Conservation (phyloP, 176 grass and related monocot genomes). For the Hyparrhenia diplandra region DNA sequence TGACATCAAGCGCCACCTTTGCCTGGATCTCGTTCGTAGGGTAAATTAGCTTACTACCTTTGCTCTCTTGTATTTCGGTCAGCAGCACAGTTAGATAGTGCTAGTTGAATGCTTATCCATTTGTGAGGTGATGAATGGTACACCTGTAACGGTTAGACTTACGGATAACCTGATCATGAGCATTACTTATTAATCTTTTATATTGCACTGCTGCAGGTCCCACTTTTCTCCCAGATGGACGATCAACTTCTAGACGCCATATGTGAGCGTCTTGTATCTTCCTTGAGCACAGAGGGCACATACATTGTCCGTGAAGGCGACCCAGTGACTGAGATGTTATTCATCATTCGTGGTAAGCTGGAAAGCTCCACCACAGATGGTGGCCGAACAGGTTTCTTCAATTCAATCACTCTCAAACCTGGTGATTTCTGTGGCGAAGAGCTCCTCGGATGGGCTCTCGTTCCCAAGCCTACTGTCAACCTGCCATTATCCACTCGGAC, state of each 20-base stretch:
- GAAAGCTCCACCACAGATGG: slow-evolving; percentile 96
- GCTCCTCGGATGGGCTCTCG: slow-evolving; percentile 80
- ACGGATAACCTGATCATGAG: not conserved
- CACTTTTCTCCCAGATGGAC: slow-evolving; percentile 93
- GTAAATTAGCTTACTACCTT: slow-evolving; percentile 41
- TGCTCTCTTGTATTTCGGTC: not conserved
- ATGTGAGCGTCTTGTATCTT: slow-evolving; percentile 84
- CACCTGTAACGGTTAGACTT: not conserved
- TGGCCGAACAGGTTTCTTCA: slow-evolving; percentile 89
- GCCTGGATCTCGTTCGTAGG: slow-evolving; percentile 78
- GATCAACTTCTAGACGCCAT: slow-evolving; percentile 82
- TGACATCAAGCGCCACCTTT: slow-evolving; percentile 93
- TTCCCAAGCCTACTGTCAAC: slow-evolving; percentile 69
- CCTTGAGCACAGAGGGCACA: slow-evolving; percentile 82
- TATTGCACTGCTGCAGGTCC: slow-evolving; percentile 48
- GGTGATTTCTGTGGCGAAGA: slow-evolving; percentile 91
- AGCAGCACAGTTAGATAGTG: not conserved
- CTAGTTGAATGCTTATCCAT: not conserved
- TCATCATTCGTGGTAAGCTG: slow-evolving; percentile 84
- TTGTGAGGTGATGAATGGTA: not conserved
- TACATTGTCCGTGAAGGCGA: slow-evolving; percentile 93
- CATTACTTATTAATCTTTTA: not conserved
- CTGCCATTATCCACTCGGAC: slow-evolving; percentile 79
- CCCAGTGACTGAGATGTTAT: slow-evolving; percentile 95
- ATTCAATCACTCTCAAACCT: slow-evolving; percentile 63